A percentile compares a stretch with the other conserved stretches of the same genome.
These are phyloP conservation scores for Boletus rubropictus DNA, from an alignment of 768 basidiomycete species.

Conservation along the genomic window DNA sequence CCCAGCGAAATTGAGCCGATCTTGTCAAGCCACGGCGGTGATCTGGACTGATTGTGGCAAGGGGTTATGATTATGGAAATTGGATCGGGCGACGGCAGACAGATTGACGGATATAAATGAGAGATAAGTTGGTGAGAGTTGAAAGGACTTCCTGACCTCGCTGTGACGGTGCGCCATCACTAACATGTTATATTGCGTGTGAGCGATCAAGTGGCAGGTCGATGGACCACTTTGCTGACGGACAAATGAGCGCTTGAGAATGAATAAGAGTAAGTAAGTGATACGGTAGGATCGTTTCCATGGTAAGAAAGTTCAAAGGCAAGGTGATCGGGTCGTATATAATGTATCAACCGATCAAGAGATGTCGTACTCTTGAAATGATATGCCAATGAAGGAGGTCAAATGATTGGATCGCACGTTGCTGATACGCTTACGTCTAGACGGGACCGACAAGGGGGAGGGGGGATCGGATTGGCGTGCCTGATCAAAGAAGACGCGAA, in stretches of 20 bases:
- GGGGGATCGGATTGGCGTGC: constrained; percentile 19
- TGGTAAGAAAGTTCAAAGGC: constrained; percentile 21
- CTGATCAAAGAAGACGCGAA: constrained; percentile 25
- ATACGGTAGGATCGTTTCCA: constrained; percentile 24
- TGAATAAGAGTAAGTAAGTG: constrained; percentile 4
- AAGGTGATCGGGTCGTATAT: constrained; percentile 15
- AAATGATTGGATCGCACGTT: constrained; percentile 26
- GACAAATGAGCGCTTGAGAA: constrained; percentile 5
- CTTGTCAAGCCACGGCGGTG: too few species aligned
- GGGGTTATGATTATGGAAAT: constrained; percentile 6
- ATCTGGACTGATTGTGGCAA: constrained; percentile 5
- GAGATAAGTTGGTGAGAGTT: constrained; percentile 5
- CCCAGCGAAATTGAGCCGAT: constrained; percentile 9
- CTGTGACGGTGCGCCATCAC: constrained; percentile 13
- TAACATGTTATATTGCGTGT: constrained; percentile 3
- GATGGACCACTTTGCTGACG: not conserved
- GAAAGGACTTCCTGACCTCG: constrained; percentile 6
- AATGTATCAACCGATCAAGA: constrained; percentile 24
- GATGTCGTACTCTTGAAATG: constrained; percentile 24
- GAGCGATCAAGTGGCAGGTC: constrained; percentile 2
- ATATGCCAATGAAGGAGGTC: constrained; percentile 12
- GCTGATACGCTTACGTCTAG: constrained; percentile 24
- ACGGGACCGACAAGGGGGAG: constrained; percentile 32
- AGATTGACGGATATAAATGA: constrained; percentile 21
- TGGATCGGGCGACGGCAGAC: constrained; percentile 13